Evolutionary conservation across 352 stramenopile species (phyloP).

Genomic region (Phytophthora chlamydospora): DNA sequence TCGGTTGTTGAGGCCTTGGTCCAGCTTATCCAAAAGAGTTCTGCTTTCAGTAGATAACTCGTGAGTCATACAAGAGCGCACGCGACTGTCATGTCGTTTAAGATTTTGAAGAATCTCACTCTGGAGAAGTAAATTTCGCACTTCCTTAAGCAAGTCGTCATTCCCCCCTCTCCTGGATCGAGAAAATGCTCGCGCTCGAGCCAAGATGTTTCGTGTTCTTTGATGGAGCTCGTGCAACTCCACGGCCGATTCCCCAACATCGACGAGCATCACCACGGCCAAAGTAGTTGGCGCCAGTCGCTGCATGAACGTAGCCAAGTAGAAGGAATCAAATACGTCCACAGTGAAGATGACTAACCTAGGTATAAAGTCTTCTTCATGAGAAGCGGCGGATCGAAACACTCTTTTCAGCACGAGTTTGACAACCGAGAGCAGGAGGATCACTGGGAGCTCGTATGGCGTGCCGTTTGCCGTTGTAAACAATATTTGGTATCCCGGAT

Average conservation of each 20-base stretch:
- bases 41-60: neutral
- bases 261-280: neutral
- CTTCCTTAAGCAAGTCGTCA: too few relatives aligned
- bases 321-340: slow-evolving; percentile 4
- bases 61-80: slow-evolving; percentile 4
- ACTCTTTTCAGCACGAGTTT: neutral
- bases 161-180: too few relatives aligned
- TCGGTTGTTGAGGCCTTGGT: neutral
- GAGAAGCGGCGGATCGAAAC: neutral
- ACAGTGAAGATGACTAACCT: slow-evolving; percentile 7
- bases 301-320: slow-evolving; percentile 7
- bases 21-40: neutral
- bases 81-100: too few relatives aligned
- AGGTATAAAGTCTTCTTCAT: slow-evolving; percentile 2
- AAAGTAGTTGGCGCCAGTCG: neutral
- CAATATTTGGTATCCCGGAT: slow-evolving; percentile 1
- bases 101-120: too few relatives aligned
- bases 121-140: too few relatives aligned
- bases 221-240: slow-evolving; percentile 3
- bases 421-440: neutral
- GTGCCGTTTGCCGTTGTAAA: neutral
- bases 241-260: neutral
- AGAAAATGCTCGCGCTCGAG: too few relatives aligned
- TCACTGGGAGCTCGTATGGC: neutral
- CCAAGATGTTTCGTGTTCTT: neutral